phyloP scores from a whole-genome alignment of 371 early-diverging fungal genomes.

The Syncephalastrum sp. region DNA sequence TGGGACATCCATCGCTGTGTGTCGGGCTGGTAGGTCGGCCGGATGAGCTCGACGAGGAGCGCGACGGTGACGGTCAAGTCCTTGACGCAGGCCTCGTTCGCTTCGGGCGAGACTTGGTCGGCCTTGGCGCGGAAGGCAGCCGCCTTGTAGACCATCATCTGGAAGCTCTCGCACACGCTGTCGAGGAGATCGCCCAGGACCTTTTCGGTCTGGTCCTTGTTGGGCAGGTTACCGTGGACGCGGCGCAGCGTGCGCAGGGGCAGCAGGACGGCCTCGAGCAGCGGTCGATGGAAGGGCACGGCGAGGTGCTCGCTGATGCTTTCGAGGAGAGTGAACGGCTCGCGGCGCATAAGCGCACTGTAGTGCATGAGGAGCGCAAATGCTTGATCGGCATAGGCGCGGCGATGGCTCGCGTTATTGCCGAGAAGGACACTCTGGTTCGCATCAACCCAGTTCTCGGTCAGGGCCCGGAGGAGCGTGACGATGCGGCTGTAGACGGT shows the following conservation, averaged over 20 bases:
- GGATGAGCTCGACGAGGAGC: constrained; percentile 32
- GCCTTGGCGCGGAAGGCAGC: constrained; percentile 22
- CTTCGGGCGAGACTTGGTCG: constrained; percentile 12
- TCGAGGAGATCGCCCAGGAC: constrained; percentile 14
- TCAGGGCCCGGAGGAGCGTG: constrained; percentile 33
- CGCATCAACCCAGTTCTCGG: constrained; percentile 40
- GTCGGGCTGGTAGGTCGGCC: constrained; percentile 22
- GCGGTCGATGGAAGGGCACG: constrained; percentile 36
- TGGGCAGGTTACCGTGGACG: constrained; percentile 7
- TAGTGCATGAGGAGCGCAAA: constrained; percentile 25
- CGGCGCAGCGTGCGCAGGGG: constrained; percentile 33
- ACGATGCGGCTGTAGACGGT: constrained; percentile 28
- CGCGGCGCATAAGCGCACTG: constrained; percentile 26
- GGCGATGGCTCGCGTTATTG: constrained; percentile 13
- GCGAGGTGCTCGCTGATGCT: constrained; percentile 25
- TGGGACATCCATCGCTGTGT: constrained; percentile 22
- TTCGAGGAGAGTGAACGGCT: constrained; percentile 31
- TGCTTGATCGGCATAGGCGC: constrained; percentile 21
- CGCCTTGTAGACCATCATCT: constrained; percentile 26
- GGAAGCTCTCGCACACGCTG: constrained; percentile 35
- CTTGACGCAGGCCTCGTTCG: constrained; percentile 29
- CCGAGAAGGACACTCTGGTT: constrained; percentile 15
- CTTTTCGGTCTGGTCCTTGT: constrained; percentile 6
- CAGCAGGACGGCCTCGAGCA: constrained; percentile 35
- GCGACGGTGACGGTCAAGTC: constrained; percentile 36